phyloP scores from a whole-genome alignment of 179 eudicot genomes.

The Actinidia chinensis region DNA sequence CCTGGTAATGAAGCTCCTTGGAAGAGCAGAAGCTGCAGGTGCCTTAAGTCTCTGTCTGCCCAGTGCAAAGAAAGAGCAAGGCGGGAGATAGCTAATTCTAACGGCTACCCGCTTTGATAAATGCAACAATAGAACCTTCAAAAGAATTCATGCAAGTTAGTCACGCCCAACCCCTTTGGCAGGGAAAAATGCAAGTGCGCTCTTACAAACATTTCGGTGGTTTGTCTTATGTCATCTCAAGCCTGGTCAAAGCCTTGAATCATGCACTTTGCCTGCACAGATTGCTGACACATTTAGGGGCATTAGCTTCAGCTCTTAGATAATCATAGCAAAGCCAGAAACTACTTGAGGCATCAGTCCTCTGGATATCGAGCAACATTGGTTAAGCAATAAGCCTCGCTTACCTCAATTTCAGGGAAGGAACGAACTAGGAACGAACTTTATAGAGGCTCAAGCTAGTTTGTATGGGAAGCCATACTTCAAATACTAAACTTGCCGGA shows the following conservation, averaged over 20 bases:
- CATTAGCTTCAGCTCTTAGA: constrained; percentile 97
- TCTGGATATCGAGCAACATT: constrained; percentile 70
- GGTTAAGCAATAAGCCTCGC: constrained; percentile 70
- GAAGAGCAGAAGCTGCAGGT: constrained; percentile 95
- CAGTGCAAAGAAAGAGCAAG: constrained; percentile 90
- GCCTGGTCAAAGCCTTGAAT: constrained; percentile 95
- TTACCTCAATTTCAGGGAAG: constrained; percentile 88
- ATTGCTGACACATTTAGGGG: constrained; percentile 96
- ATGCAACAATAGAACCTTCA: constrained; percentile 99
- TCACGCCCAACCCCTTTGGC: constrained; percentile 93
- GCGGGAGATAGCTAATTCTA: constrained; percentile 68
- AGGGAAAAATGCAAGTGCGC: constrained; percentile 99
- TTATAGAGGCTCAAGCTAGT: constrained; percentile 96
- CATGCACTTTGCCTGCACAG: constrained; percentile 84
- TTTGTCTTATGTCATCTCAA: constrained; percentile 83
- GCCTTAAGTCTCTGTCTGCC: constrained; percentile 95
- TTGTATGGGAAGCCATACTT: constrained; percentile 80
- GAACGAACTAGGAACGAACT: too few relatives aligned
- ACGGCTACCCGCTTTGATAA: constrained; percentile 84
- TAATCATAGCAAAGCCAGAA: constrained; percentile 79
- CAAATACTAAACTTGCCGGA: constrained; percentile 73
- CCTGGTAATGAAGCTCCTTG: constrained; percentile 84
- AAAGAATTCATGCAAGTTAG: constrained; percentile 98
- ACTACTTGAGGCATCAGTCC: constrained; percentile 72
- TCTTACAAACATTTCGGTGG: constrained; percentile 99